Percentiles rank a stretch among this genome's conserved stretches.
These are phyloP conservation scores for Cenococcum geophilum DNA, from an alignment of 495 filamentous ascomycete species.

Conservation along the genomic window DNA sequence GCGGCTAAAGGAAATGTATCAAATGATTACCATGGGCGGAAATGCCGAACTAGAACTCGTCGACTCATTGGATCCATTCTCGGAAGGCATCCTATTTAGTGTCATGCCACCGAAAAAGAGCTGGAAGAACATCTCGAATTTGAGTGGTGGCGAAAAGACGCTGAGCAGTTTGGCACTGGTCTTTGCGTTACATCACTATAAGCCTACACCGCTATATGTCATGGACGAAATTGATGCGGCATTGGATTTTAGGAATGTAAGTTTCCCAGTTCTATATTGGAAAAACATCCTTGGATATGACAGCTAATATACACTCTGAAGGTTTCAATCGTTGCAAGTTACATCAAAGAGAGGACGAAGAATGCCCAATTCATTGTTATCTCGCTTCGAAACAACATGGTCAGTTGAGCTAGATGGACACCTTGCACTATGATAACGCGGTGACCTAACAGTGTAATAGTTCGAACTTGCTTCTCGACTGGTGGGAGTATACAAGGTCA, in stretches of 20 bases:
- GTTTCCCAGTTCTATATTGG: conserved; percentile 35
- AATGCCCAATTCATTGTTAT: conserved; percentile 99
- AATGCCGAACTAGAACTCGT: conserved; percentile 97
- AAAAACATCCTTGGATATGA: background rate
- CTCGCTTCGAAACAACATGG: conserved; percentile 95
- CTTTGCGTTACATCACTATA: conserved; percentile 96
- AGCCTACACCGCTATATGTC: conserved; percentile 94
- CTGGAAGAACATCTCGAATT: conserved; percentile 97
- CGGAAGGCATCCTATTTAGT: conserved; percentile 90
- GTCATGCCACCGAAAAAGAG: conserved; percentile 99
- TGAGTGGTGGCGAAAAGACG: conserved; percentile 95
- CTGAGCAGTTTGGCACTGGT: conserved; percentile 88
- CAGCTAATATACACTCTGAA: conserved; percentile 36
- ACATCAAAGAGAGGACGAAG: conserved; percentile 98
- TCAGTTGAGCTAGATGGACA: background rate
- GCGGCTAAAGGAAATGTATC: conserved; percentile 98
- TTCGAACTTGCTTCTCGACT: conserved; percentile 92
- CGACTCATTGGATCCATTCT: conserved; percentile 91
- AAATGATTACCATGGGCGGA: conserved; percentile 99
- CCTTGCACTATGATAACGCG: background rate
- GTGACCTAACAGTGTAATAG: background rate
- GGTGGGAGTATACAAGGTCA: conserved; percentile 97
- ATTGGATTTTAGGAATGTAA: conserved; percentile 93
- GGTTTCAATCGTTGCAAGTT: conserved; percentile 97
- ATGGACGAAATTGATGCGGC: conserved; percentile 99